Evolutionary conservation across 2,329 filamentous ascomycete species (phyloP).

Genomic region (Trichophyton mentagrophytes): DNA sequence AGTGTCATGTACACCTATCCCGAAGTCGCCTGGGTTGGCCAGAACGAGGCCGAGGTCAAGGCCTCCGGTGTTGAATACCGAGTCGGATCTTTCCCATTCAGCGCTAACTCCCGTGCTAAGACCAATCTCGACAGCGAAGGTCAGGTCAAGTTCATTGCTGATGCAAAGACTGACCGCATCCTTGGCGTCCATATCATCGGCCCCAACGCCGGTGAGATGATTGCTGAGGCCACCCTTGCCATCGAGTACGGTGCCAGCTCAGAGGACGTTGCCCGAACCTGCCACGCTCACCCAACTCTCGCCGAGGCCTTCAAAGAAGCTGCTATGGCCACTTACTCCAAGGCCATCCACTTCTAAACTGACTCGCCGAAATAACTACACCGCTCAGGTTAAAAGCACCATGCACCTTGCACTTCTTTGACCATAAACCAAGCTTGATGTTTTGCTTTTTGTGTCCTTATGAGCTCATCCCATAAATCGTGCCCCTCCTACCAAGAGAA

Average conservation of each 20-base stretch:
- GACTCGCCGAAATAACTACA: background rate
- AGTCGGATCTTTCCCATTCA: slow-evolving; percentile 89
- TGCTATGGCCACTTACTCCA: slow-evolving; percentile 90
- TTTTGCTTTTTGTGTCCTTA: background rate
- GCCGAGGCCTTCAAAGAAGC: slow-evolving; percentile 99
- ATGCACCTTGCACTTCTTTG: background rate
- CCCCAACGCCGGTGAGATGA: slow-evolving; percentile 96
- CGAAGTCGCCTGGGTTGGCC: slow-evolving; percentile 96
- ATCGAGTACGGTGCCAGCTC: slow-evolving; percentile 92
- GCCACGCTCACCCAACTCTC: slow-evolving; percentile 91
- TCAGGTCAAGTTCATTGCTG: slow-evolving; percentile 91
- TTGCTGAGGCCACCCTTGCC: slow-evolving; percentile 88
- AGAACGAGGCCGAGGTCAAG: slow-evolving; percentile 95
- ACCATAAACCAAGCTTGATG: slow-evolving; percentile 2
- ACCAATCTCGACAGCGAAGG: slow-evolving; percentile 95
- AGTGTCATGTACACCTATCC: slow-evolving; percentile 99
- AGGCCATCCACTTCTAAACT: slow-evolving; percentile 82
- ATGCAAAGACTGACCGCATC: slow-evolving; percentile 91
- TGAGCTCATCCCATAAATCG: background rate
- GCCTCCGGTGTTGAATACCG: slow-evolving; percentile 80
- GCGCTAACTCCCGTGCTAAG: slow-evolving; percentile 96
- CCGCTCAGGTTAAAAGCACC: background rate
- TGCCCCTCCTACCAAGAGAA: background rate
- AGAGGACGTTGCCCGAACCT: slow-evolving; percentile 89
- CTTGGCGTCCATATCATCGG: slow-evolving; percentile 95